phyloP scores from a whole-genome alignment of 305 asterid genomes.

The Solanum chacoense region DNA sequence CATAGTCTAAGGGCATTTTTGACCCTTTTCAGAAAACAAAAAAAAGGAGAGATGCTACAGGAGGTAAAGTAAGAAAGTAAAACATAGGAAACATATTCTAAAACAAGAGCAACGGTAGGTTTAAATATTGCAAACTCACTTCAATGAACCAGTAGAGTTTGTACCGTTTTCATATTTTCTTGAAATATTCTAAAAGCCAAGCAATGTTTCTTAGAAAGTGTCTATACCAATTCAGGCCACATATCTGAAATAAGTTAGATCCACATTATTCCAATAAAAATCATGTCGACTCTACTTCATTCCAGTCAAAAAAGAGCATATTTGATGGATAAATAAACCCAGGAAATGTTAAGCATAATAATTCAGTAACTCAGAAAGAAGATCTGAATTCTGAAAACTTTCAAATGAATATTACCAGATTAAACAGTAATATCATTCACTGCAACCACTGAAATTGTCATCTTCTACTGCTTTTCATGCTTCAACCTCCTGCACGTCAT shows the following conservation, averaged over 20 bases:
- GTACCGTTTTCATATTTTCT: neutral
- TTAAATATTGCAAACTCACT: neutral
- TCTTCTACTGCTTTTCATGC: neutral
- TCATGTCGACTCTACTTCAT: neutral
- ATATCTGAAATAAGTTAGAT: neutral
- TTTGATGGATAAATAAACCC: neutral
- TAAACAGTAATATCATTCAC: neutral
- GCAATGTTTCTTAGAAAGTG: neutral
- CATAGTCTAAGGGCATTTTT: neutral
- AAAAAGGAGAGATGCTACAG: neutral
- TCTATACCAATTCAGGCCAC: neutral
- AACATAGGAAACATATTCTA: neutral
- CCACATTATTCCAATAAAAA: neutral
- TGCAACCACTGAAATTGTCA: neutral
- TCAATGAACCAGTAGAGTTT: neutral
- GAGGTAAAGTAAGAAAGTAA: neutral
- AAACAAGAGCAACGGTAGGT: neutral
- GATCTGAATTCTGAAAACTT: neutral
- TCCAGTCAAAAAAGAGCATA: neutral
- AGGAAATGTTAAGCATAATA: neutral
- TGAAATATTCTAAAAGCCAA: neutral
- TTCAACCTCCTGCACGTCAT: neutral
- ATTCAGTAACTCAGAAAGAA: neutral
- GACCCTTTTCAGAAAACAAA: neutral
- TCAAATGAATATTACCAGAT: neutral